Conservation (phyloP, 1,139 yeast genomes). For the Diutina ranongensis region DNA sequence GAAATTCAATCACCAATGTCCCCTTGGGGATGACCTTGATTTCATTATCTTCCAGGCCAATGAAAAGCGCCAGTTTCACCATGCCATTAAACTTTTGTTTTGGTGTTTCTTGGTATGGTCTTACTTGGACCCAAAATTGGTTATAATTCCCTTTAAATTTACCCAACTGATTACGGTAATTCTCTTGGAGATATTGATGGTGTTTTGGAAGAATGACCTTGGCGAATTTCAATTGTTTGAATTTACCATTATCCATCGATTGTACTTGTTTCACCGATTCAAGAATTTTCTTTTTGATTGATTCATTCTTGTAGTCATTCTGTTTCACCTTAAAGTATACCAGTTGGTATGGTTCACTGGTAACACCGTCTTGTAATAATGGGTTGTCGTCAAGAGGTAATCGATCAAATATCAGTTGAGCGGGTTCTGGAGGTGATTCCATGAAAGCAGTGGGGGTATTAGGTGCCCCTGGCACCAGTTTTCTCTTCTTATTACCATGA, state of each 20-base stretch:
- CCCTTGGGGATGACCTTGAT: slow-evolving; percentile 30
- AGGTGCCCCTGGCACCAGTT: background rate
- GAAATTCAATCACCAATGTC: slow-evolving; percentile 48
- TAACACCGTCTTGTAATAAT: slow-evolving; percentile 26
- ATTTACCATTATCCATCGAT: slow-evolving; percentile 8
- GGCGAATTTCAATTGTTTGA: slow-evolving; percentile 21
- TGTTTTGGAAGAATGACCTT: slow-evolving; percentile 23
- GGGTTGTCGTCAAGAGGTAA: slow-evolving; percentile 19
- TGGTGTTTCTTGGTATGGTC: slow-evolving; percentile 40
- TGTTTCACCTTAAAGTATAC: slow-evolving; percentile 34
- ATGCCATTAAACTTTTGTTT: slow-evolving; percentile 65
- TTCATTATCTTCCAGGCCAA: slow-evolving; percentile 14
- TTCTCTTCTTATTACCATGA: background rate
- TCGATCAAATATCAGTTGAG: background rate
- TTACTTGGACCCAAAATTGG: slow-evolving; percentile 24
- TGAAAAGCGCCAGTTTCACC: slow-evolving; percentile 54
- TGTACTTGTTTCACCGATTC: background rate
- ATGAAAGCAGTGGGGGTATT: background rate
- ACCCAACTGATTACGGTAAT: slow-evolving; percentile 16
- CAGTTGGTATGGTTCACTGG: slow-evolving; percentile 40
- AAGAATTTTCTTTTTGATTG: slow-evolving; percentile 13
- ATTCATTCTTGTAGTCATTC: slow-evolving; percentile 37
- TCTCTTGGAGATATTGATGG: slow-evolving; percentile 16
- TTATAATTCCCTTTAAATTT: slow-evolving; percentile 15
- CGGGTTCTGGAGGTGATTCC: background rate